A percentile compares a stretch with the other conserved stretches of the same genome.
Conservation (phyloP, 2,329 filamentous ascomycete genomes). For the Acephala macrosclerotiorum region DNA sequence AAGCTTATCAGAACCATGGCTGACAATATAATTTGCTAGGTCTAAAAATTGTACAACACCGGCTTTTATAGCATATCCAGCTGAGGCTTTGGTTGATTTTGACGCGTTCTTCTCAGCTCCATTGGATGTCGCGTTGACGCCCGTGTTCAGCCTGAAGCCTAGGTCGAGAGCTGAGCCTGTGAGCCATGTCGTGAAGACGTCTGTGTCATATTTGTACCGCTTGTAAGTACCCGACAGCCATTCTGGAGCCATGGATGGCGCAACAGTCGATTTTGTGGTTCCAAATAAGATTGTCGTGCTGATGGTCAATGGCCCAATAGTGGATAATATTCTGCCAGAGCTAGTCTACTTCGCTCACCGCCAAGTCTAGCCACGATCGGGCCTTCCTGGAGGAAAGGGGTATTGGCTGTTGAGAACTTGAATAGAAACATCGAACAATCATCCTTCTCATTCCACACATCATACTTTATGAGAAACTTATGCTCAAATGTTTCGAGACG, state of each 20-base stretch:
- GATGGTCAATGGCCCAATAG: no score
- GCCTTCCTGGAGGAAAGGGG: no score
- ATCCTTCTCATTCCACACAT: no score
- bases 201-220: neutral
- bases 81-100: neutral
- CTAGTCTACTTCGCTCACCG: no score
- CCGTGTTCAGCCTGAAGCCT: neutral
- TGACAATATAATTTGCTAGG: neutral
- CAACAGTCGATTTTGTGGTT: neutral
- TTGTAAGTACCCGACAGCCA: neutral
- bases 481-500: no score
- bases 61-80: neutral
- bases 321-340: no score
- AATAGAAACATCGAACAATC: no score
- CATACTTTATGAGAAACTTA: no score
- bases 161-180: neutral
- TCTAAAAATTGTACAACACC: neutral
- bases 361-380: no score
- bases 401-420: no score
- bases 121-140: neutral
- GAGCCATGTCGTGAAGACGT: neutral
- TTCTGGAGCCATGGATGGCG: neutral
- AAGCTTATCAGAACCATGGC: neutral
- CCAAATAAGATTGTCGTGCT: neutral
- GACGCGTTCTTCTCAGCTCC: neutral